phyloP scores from a whole-genome alignment of 345 rosid species.

The Geranium rotundifolium region DNA sequence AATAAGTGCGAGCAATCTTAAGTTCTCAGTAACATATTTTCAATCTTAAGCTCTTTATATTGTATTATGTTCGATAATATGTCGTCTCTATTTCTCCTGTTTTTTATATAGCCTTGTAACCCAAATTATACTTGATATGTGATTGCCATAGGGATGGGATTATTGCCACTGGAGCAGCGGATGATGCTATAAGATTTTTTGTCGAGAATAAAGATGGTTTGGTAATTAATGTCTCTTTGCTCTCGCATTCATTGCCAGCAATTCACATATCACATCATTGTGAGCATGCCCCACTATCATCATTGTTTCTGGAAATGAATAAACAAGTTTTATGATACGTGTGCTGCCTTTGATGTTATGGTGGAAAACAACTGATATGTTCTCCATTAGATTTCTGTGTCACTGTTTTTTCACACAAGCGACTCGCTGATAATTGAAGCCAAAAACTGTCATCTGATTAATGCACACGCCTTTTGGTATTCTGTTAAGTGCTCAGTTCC shows the following conservation, averaged over 20 bases:
- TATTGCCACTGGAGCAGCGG: constrained; percentile 91
- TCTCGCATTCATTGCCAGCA: constrained; percentile 4
- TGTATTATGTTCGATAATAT: neutral
- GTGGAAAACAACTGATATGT: neutral
- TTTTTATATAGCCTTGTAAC: constrained; percentile 4
- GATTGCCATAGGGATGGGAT: constrained; percentile 51
- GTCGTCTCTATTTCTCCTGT: neutral
- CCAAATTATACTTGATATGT: constrained; percentile 2
- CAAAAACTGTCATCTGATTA: neutral
- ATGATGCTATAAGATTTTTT: constrained; percentile 71
- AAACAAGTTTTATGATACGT: neutral
- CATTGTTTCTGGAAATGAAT: neutral
- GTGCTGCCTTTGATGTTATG: neutral
- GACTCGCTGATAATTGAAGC: neutral
- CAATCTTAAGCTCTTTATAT: neutral
- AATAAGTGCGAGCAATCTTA: no score
- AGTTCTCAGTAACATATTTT: neutral
- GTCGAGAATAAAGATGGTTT: constrained; percentile 50
- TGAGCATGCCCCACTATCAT: neutral
- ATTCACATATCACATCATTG: neutral
- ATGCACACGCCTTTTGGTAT: neutral
- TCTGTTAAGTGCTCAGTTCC: neutral
- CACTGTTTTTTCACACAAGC: neutral
- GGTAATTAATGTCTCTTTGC: constrained; percentile 23
- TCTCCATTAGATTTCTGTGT: neutral